phyloP scores from a whole-genome alignment of 1,139 yeast species.

The Taiozyma onychis region DNA sequence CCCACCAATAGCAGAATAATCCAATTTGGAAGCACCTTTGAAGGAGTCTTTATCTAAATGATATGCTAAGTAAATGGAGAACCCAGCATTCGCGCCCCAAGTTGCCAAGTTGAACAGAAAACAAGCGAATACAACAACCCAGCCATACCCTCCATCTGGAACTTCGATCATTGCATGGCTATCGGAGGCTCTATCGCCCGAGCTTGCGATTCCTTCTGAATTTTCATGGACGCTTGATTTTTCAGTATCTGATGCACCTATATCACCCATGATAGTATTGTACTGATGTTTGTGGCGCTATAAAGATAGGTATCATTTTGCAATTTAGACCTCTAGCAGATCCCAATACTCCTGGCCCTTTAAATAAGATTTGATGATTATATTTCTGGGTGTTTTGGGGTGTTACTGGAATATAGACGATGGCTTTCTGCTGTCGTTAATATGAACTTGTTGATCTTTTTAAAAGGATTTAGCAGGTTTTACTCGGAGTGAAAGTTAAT shows the following conservation, averaged over 20 bases:
- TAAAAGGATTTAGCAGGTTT: background rate
- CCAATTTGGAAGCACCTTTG: constrained; percentile 46
- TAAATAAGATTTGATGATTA: no score
- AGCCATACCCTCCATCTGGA: constrained; percentile 37
- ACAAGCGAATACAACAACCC: constrained; percentile 54
- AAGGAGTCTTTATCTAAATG: constrained; percentile 42
- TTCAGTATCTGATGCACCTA: background rate
- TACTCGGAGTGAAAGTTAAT: background rate
- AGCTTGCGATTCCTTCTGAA: no score
- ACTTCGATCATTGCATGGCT: constrained; percentile 12
- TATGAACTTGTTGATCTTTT: background rate
- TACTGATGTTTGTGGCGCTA: no score
- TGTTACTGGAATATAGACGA: no score
- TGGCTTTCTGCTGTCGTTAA: no score
- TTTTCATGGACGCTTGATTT: background rate
- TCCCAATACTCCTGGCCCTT: no score
- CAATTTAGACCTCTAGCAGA: no score
- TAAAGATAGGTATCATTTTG: no score
- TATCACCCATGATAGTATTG: no score
- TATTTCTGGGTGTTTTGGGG: background rate
- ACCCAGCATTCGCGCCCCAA: constrained; percentile 61
- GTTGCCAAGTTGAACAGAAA: constrained; percentile 47
- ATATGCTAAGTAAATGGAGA: constrained; percentile 54
- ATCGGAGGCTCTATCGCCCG: no score
- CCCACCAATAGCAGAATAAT: constrained; percentile 65